These are phyloP conservation scores for Talaromyces sp. DNA, from an alignment of 2,329 filamentous ascomycete species.

Conservation along the genomic window DNA sequence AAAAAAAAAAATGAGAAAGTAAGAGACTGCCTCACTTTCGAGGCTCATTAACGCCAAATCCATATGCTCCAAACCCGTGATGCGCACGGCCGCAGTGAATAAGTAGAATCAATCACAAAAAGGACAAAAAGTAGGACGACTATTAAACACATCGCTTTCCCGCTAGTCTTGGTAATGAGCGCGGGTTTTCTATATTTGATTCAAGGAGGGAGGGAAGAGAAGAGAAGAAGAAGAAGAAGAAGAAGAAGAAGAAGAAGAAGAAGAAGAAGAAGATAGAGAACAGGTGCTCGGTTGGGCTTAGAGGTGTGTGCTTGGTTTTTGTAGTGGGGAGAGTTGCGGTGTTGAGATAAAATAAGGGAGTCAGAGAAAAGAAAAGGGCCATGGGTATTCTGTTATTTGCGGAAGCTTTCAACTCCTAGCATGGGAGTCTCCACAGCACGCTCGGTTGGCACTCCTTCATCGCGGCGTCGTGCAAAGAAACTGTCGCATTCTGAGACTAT, in stretches of 20 bases:
- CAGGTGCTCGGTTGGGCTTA: not conserved
- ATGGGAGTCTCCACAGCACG: constrained; percentile 63
- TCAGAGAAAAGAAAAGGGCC: not conserved
- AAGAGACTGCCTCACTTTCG: constrained; percentile 9
- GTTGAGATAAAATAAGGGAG: not conserved
- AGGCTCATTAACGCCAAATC: constrained; percentile 23
- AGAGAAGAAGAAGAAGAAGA: not conserved
- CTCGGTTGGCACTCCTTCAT: constrained; percentile 63
- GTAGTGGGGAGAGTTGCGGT: not conserved
- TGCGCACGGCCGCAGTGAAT: constrained; percentile 20
- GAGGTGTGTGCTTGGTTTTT: not conserved
- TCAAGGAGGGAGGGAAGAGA: no score
- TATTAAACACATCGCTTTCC: constrained; percentile 14
- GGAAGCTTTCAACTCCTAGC: constrained; percentile 64
- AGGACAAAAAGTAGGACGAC: constrained; percentile 1
- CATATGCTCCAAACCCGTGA: constrained; percentile 27
- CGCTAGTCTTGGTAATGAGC: not conserved
- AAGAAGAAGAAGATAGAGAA: not conserved
- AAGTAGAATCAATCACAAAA: constrained; percentile 15
- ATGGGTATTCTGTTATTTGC: constrained; percentile 38
- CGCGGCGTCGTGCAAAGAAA: constrained; percentile 64
- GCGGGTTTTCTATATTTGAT: constrained; percentile 18
- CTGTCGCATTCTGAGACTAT: constrained; percentile 65
- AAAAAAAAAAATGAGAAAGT: constrained; percentile 5
- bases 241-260: not conserved